Percentiles rank a stretch among this genome's conserved stretches.
Conservation (phyloP, 345 rosid genomes). For the Lenwebbia sp. region DNA sequence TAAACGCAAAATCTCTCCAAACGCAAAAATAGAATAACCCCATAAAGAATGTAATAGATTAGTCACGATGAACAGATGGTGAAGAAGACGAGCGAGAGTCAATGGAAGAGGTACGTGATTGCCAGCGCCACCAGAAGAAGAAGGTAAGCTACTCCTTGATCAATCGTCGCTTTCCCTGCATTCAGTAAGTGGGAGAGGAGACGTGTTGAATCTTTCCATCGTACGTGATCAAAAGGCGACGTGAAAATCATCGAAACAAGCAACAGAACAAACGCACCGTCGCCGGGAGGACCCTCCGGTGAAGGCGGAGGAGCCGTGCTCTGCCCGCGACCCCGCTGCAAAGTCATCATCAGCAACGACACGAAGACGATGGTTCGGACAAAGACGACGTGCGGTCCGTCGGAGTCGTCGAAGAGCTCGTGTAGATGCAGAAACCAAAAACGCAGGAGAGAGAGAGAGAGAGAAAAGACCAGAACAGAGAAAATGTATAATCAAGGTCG, state of each 20-base stretch:
- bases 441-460: not conserved
- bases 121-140: constrained; percentile 12
- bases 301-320: not conserved
- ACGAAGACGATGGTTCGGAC: not conserved
- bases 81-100: not conserved
- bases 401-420: not conserved
- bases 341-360: not conserved
- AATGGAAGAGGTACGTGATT: constrained; percentile 15
- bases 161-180: constrained; percentile 17
- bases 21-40: not conserved
- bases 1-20: not conserved
- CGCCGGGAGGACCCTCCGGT: not conserved
- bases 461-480: not conserved
- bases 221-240: not conserved
- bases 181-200: not conserved
- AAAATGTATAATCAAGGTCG: not conserved
- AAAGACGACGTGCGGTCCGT: not conserved
- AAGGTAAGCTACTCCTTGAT: constrained; percentile 17
- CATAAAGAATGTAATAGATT: not conserved
- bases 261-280: not conserved
- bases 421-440: not conserved
- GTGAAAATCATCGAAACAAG: not conserved
- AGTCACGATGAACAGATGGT: not conserved
- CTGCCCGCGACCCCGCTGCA: not conserved
- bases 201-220: not conserved